Percentiles rank a stretch among this genome's conserved stretches.
phyloP scores from a whole-genome alignment of 1,284 basidiomycete genomes.

The Marasmius sp. region DNA sequence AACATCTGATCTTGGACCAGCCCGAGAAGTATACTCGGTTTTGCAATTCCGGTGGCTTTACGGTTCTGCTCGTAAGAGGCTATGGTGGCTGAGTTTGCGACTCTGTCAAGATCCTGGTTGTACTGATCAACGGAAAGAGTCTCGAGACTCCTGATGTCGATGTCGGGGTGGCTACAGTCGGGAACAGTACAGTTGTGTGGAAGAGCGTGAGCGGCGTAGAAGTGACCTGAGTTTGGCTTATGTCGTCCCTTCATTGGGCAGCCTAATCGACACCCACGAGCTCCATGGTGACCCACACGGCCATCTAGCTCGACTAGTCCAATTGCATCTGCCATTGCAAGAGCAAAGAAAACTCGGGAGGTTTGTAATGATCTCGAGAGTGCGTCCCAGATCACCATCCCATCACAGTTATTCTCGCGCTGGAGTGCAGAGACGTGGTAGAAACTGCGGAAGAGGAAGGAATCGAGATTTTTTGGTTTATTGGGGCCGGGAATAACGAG shows the following conservation, averaged over 20 bases:
- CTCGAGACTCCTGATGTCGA: conserved; percentile 6
- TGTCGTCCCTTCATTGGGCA: conserved; percentile 31
- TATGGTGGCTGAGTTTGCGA: background rate
- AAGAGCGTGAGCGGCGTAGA: conserved; percentile 30
- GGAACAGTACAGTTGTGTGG: conserved; percentile 23
- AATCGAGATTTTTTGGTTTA: conserved; percentile 31
- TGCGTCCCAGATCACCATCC: conserved; percentile 16
- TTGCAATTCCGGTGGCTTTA: conserved; percentile 1
- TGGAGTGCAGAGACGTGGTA: conserved; percentile 23
- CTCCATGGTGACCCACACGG: conserved; percentile 32
- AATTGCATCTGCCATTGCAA: conserved; percentile 23
- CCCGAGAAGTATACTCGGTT: conserved; percentile 5
- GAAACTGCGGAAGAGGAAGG: conserved; percentile 29
- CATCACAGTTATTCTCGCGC: too few relatives aligned
- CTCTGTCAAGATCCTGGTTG: background rate
- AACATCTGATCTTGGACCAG: background rate
- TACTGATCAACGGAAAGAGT: background rate
- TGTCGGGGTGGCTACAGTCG: conserved; percentile 28
- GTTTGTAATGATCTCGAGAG: conserved; percentile 22
- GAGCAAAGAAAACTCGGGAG: conserved; percentile 17
- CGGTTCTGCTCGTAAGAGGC: background rate
- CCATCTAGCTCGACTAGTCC: conserved; percentile 29
- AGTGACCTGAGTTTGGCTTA: conserved; percentile 26
- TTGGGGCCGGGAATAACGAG: conserved; percentile 25
- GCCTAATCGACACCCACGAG: conserved; percentile 29